These are phyloP conservation scores for Cladorrhinum sp. DNA, from an alignment of 2,329 filamentous ascomycete species.

Conservation along the genomic window DNA sequence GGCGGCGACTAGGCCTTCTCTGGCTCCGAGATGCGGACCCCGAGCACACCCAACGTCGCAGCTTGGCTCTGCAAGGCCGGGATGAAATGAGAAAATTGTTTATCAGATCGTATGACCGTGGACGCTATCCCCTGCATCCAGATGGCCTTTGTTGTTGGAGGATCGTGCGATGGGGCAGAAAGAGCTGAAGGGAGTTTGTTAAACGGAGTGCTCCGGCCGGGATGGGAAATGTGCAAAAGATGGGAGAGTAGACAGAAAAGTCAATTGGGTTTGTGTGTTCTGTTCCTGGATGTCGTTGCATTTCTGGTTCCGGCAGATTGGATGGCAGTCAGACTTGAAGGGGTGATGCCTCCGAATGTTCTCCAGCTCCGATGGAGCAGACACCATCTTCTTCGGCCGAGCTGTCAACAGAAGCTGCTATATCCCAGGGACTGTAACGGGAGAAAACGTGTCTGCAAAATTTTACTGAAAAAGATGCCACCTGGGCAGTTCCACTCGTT, in stretches of 20 bases:
- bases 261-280: background rate
- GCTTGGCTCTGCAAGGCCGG: background rate
- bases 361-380: background rate
- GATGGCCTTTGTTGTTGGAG: background rate
- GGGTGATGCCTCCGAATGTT: too few species aligned
- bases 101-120: constrained; percentile 29
- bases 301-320: background rate
- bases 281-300: background rate
- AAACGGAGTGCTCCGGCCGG: background rate
- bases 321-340: background rate
- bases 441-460: background rate
- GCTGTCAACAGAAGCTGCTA: background rate
- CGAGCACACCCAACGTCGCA: background rate
- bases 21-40: constrained; percentile 25
- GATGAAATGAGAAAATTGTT: constrained; percentile 19
- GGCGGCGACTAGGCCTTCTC: background rate
- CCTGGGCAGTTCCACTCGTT: background rate
- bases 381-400: background rate
- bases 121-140: background rate
- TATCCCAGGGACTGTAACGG: too few species aligned
- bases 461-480: background rate
- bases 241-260: background rate
- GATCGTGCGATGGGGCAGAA: background rate
- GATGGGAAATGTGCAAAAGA: too few species aligned
- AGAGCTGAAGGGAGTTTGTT: background rate